These are phyloP conservation scores for Cytospora chrysosperma DNA, from an alignment of 2,329 filamentous ascomycete genomes.

Conservation along the genomic window DNA sequence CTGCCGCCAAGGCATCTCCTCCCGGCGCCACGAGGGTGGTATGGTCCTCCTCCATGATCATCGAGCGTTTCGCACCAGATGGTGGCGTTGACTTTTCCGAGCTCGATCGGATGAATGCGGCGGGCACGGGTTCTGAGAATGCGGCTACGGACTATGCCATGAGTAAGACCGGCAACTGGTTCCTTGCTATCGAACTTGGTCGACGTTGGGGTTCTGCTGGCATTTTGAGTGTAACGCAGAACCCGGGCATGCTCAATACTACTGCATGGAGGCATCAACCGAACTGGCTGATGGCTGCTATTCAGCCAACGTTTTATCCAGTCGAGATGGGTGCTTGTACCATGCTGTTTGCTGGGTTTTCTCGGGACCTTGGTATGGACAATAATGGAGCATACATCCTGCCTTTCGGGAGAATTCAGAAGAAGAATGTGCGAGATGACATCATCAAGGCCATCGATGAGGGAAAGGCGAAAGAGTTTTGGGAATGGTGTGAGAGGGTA, in stretches of 20 bases:
- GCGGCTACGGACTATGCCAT: slow-evolving; percentile 16
- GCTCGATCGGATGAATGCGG: slow-evolving; percentile 13
- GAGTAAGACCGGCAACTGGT: slow-evolving; percentile 23
- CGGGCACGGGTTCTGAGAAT: slow-evolving; percentile 11
- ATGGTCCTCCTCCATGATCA: slow-evolving; percentile 30
- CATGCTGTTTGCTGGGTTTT: slow-evolving; percentile 20
- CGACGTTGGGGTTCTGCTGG: slow-evolving; percentile 17
- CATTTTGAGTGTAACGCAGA: slow-evolving; percentile 21
- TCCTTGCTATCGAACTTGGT: slow-evolving; percentile 17
- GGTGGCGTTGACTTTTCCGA: slow-evolving; percentile 15
- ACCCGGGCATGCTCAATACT: slow-evolving; percentile 23
- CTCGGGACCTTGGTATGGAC: slow-evolving; percentile 6
- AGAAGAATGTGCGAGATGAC: slow-evolving; percentile 12
- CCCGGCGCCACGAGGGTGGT: slow-evolving; percentile 32
- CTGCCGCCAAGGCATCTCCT: slow-evolving; percentile 26
- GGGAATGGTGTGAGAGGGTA: slow-evolving; percentile 21
- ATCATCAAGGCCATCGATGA: slow-evolving; percentile 15
- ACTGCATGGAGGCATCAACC: slow-evolving; percentile 20
- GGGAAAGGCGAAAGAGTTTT: slow-evolving; percentile 17
- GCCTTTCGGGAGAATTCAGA: slow-evolving; percentile 19
- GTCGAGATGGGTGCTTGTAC: slow-evolving; percentile 19
- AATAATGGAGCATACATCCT: slow-evolving; percentile 22
- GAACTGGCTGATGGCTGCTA: slow-evolving; percentile 12
- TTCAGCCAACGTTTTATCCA: slow-evolving; percentile 15
- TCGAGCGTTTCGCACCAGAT: slow-evolving; percentile 17